Evolutionary conservation across 441 rosid genomes (phyloP), one percentile per base, ranked within the genome.

Genomic region (Lepidium campestre): DNA sequence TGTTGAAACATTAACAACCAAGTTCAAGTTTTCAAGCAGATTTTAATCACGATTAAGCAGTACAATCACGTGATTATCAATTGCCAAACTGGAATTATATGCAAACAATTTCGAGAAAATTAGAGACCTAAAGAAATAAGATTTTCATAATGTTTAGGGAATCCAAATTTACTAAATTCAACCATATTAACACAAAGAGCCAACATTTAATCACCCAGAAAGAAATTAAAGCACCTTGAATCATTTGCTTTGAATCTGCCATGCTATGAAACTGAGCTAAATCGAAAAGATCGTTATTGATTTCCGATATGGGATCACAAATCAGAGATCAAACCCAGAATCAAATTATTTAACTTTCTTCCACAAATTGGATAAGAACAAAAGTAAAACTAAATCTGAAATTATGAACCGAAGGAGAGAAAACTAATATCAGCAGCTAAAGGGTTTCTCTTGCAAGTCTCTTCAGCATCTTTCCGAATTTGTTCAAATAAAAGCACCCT

Each of bases 221-320:
- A 29, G 34, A 29, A 27, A 29, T 34, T 9, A 34, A 4, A 67
- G 34, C 19, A 90, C 98, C 98, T 80, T 74, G 79, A 66, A 93
- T 79, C 89, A 84, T 83, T 77, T 75, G 82, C 77, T 86, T 91
- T 1, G 97, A 71, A 63, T 90, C 95, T 6, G 79, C 25, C 60
- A 75, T 41, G 42, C 39, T 79, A 71, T 87, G 96, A 79, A 87
- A 90, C 87, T 87, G 97, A 62, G 97, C 86, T 82, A 90, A 29
- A 29, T 29, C 10, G 34, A 7, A 29, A 2, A 3, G 27, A 4
- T 8, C 15, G 35, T 10, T 3, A 32, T 44, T 27, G 10, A 19
- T 48, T 37, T 36, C 27, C 10, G 19, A 32, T 32, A 12, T 18
- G 7, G 40, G 17, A 65, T 19, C 36, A 68, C 27, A 25, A 57